Evolutionary conservation across 2,329 filamentous ascomycete species (phyloP).

Genomic region (Phyllachora maydis): DNA sequence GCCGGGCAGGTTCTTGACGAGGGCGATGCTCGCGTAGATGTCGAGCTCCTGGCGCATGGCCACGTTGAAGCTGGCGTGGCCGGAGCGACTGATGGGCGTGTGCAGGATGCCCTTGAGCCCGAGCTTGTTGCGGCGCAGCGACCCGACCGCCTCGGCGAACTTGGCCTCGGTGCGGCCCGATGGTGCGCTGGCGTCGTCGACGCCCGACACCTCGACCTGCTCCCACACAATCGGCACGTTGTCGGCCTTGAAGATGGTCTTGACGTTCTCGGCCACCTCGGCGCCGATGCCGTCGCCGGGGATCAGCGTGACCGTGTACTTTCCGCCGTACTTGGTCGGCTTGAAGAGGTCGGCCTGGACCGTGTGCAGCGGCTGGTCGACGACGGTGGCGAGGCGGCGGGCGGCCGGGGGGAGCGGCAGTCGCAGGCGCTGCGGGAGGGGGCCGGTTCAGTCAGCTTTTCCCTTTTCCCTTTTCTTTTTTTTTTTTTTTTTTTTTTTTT

Average conservation of each 20-base stretch:
- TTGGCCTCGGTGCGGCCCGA: slow-evolving; percentile 75
- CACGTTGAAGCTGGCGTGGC: slow-evolving; percentile 99
- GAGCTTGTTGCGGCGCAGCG: slow-evolving; percentile 95
- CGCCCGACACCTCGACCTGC: slow-evolving; percentile 85
- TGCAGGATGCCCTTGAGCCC: slow-evolving; percentile 97
- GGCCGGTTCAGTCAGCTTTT: too few relatives aligned
- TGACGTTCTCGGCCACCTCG: slow-evolving; percentile 94
- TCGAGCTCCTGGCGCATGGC: slow-evolving; percentile 97
- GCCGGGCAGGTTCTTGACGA: slow-evolving; percentile 99
- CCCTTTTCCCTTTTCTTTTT: too few relatives aligned
- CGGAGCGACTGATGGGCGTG: slow-evolving; percentile 89
- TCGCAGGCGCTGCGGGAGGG: too few relatives aligned
- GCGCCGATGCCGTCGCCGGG: slow-evolving; percentile 97
- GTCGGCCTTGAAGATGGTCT: slow-evolving; percentile 99
- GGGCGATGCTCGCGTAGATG: slow-evolving; percentile 93
- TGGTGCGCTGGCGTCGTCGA: slow-evolving; percentile 48
- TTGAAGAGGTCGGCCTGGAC: slow-evolving; percentile 94
- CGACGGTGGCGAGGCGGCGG: slow-evolving; percentile 56
- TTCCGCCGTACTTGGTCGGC: slow-evolving; percentile 95
- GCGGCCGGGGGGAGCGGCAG: too few relatives aligned
- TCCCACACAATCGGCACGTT: slow-evolving; percentile 98
- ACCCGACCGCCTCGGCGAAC: slow-evolving; percentile 88
- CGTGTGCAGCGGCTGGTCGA: slow-evolving; percentile 40
- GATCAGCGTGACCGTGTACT: slow-evolving; percentile 97
- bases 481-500: too few relatives aligned